Base-by-base conservation (phyloP, 2,329 filamentous ascomycete species). In the Colletotrichum tropicicola region DNA sequence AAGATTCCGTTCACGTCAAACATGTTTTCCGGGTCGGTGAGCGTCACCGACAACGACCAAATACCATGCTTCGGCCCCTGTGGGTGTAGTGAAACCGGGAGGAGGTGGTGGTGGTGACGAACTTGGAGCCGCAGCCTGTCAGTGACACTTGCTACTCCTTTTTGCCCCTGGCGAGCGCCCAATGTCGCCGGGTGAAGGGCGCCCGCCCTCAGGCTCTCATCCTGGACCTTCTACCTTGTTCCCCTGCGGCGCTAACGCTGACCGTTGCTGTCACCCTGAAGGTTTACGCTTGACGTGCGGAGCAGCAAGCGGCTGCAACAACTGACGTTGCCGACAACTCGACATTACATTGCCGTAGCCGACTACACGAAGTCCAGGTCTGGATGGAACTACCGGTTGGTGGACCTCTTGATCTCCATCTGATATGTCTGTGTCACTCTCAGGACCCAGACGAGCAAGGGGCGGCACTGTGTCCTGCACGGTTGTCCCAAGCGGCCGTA, bases 401-500 rank as follows among this genome's bases (percentile, higher is more conserved):
- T 52, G 51, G 62, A 35, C 43, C 62, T 65, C 37, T 49, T 48
- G 49, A 56, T 52, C 49, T 61, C 58, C 57, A 62, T 65, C 44
- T 52, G 51, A 51, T 65, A 65, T 62, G 62, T 52, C 62, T 45
- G 62, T 56, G 49, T 56, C 51, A 61, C 58, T 62, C 41, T 39
- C 28, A 62, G 49, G 32, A 37, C 49, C 57, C 57, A 45, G 49
- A 32, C 21, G 30, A 49, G 28, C 35, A 48, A 55, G 51, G n/a
- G 28, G 32, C 49, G 44, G 62, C 32, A 65, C 41, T 51, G 51
- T 56, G 28, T 61, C 27, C 48, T 48, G 44, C 49, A 62, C 62
- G 62, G 51, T 43, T 43, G 49, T 45, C 57, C 44, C 27, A 39
- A 53, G 53, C 63, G 63, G 63, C 52, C 30, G 52, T 65, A 53